Evolutionary conservation across 805 yeast species (phyloP).

Genomic region (Priceomyces melissophilus): DNA sequence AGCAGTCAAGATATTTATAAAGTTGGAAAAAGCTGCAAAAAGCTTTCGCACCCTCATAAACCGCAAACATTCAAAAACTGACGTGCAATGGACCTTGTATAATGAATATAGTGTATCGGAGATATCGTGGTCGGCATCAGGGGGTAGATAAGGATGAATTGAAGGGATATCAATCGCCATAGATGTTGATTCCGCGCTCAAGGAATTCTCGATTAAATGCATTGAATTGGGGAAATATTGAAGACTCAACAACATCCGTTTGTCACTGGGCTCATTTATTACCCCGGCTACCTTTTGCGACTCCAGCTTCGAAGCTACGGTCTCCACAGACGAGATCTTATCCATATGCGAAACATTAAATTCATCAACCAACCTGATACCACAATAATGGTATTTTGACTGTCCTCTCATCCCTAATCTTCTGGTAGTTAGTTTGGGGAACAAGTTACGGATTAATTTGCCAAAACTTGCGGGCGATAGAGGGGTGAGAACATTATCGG

Average conservation of each 20-base stretch:
- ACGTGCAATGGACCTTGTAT: constrained; percentile 61
- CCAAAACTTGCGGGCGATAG: constrained; percentile 79
- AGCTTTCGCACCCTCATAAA: constrained; percentile 64
- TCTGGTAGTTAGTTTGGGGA: constrained; percentile 67
- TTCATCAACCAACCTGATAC: constrained; percentile 49
- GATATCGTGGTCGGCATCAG: constrained; percentile 50
- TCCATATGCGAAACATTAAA: constrained; percentile 13
- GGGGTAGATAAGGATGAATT: constrained; percentile 42
- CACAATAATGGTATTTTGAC: constrained; percentile 84
- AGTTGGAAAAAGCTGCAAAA: constrained; percentile 49
- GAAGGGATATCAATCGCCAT: constrained; percentile 29
- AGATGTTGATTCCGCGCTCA: constrained; percentile 11
- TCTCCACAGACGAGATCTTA: constrained; percentile 1
- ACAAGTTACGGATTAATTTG: constrained; percentile 60
- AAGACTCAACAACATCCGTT: constrained; percentile 14
- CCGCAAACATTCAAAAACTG: constrained; percentile 62
- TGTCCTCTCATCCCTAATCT: constrained; percentile 80
- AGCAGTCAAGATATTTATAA: constrained; percentile 53
- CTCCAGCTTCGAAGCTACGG: constrained; percentile 6
- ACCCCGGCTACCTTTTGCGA: neutral
- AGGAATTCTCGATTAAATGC: constrained; percentile 15
- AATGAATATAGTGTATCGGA: constrained; percentile 60
- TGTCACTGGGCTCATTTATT: constrained; percentile 5
- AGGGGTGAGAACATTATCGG: constrained; percentile 47
- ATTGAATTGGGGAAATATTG: constrained; percentile 31